Evolutionary conservation across 129 eudicot species (phyloP).

Genomic region (Centaurea solstitialis): DNA sequence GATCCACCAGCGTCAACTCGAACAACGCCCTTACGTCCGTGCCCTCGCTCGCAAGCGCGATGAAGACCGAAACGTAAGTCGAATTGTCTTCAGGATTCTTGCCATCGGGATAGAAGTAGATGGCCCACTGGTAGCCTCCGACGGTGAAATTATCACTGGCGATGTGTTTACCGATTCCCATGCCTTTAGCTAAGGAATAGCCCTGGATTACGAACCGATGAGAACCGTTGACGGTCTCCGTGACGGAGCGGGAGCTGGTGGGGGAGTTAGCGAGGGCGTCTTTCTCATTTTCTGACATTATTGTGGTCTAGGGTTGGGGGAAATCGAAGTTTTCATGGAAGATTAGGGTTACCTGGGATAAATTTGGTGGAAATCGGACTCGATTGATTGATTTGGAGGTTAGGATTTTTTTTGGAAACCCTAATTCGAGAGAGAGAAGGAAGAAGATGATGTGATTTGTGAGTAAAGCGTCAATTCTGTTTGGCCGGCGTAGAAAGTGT

Average conservation of each 20-base stretch:
- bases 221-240: conserved; percentile 78
- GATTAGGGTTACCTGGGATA: not conserved
- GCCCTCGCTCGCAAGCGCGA: conserved; percentile 82
- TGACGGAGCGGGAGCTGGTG: conserved; percentile 62
- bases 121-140: conserved; percentile 84
- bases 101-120: conserved; percentile 82
- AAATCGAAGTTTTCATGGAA: not conserved
- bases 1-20: conserved; percentile 74
- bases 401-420: not conserved
- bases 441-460: not conserved
- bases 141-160: conserved; percentile 83
- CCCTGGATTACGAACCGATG: conserved; percentile 79
- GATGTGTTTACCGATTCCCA: conserved; percentile 83
- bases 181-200: conserved; percentile 74
- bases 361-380: not conserved
- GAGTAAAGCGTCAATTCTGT: not conserved
- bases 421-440: not conserved
- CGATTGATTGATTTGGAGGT: not conserved
- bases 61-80: conserved; percentile 71
- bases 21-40: conserved; percentile 87
- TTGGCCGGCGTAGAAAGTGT: not conserved
- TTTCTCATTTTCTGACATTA: not conserved
- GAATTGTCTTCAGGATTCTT: conserved; percentile 82
- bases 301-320: not conserved
- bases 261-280: conserved; percentile 26